Evolutionary conservation across 1,284 basidiomycete species (phyloP).

Genomic region (Cryptococcus wingfieldii): DNA sequence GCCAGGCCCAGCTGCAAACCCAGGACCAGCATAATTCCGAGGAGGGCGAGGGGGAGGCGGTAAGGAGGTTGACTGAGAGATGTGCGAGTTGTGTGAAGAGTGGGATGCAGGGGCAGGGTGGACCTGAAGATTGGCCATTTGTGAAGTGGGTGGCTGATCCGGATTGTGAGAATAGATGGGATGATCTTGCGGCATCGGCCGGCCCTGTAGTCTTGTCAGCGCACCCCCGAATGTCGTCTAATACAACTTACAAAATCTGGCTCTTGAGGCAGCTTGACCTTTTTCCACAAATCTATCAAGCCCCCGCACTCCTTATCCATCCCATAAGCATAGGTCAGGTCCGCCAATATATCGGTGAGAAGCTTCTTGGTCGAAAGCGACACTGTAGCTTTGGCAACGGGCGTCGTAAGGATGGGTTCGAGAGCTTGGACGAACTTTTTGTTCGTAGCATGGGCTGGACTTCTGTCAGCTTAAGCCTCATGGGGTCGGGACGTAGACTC

Average conservation of each 20-base stretch:
- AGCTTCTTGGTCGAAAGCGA: conserved; percentile 22
- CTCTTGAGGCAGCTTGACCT: conserved; percentile 43
- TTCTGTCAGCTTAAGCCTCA: conserved; percentile 3
- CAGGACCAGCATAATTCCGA: conserved; percentile 4
- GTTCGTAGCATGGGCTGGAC: conserved; percentile 34
- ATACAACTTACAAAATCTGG: conserved; percentile 35
- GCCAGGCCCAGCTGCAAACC: conserved; percentile 16
- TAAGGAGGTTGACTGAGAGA: conserved; percentile 10
- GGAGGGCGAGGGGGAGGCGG: conserved; percentile 1
- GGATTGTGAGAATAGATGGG: conserved; percentile 22
- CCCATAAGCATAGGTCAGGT: conserved; percentile 39
- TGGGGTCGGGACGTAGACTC: conserved; percentile 9
- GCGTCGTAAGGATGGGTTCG: conserved; percentile 31
- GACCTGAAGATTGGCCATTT: conserved; percentile 9
- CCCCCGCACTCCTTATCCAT: conserved; percentile 40
- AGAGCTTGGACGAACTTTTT: conserved; percentile 40
- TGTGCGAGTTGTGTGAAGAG: conserved; percentile 4
- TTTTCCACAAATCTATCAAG: conserved; percentile 41
- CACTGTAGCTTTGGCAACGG: conserved; percentile 24
- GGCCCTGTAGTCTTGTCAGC: conserved; percentile 23
- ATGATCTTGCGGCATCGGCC: conserved; percentile 37
- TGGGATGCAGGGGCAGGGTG: conserved; percentile 7
- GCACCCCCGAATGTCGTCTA: neutral
- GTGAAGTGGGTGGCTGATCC: conserved; percentile 9
- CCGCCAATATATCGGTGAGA: conserved; percentile 35